These are phyloP conservation scores for Penicillium egyptiacum DNA, from an alignment of 495 filamentous ascomycete genomes.

Conservation along the genomic window DNA sequence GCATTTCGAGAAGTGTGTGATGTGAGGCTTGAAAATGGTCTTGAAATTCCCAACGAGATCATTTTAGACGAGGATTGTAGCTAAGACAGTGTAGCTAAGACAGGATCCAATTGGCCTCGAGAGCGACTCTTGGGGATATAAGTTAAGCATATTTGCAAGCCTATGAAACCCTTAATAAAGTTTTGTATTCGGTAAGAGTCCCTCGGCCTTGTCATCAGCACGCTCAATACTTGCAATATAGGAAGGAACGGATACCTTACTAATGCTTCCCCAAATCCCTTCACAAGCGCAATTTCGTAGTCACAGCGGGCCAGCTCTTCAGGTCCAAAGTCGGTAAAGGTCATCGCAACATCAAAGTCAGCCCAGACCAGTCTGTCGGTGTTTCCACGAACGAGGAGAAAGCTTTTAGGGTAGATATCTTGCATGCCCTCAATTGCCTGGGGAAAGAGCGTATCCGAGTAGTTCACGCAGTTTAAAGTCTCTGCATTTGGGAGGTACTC, in stretches of 20 bases:
- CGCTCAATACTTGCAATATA: conserved; percentile 2
- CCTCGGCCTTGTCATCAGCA: conserved; percentile 24
- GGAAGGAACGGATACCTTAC: not conserved
- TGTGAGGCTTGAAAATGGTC: too few species aligned
- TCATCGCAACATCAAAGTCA: conserved; percentile 32
- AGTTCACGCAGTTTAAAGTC: conserved; percentile 28
- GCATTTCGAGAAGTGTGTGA: too few species aligned
- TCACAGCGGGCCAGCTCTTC: conserved; percentile 16
- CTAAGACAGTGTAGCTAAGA: too few species aligned
- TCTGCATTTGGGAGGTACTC: conserved; percentile 25
- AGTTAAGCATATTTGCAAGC: not conserved
- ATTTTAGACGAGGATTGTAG: too few species aligned
- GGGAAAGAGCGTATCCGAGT: conserved; percentile 22
- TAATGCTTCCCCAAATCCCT: not conserved
- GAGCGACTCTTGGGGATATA: too few species aligned
- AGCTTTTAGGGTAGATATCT: conserved; percentile 28
- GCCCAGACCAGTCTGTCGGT: conserved; percentile 23
- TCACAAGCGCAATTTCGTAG: conserved; percentile 19
- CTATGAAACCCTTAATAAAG: conserved; percentile 13
- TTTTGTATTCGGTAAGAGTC: conserved; percentile 31
- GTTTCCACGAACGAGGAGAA: conserved; percentile 22
- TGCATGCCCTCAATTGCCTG: conserved; percentile 22
- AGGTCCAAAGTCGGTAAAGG: conserved; percentile 18
- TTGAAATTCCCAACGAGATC: too few species aligned
- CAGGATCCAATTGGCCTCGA: too few species aligned